Base-by-base conservation (phyloP, 768 basidiomycete genomes). In the Tylopilus sp. region DNA sequence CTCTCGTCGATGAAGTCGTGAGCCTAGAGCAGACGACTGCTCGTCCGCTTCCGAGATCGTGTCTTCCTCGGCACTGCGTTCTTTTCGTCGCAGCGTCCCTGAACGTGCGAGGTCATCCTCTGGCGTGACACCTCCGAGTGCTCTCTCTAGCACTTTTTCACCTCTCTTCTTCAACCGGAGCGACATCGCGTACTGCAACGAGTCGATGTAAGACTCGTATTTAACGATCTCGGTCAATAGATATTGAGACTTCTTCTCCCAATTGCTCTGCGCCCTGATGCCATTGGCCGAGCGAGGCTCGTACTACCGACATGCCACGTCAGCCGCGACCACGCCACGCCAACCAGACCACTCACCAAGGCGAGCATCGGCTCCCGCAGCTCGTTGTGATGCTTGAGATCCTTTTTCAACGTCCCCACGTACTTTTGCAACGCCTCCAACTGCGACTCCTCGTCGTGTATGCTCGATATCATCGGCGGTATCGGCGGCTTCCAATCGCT, bases 401-500 rank as follows among this genome's bases (percentile, higher is more conserved):
- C 96, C 55, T 74, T 78, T 69, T 87, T 87, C 71, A 98, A 71
- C 33, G 75, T 79, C 4, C 71, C 64, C 19, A 92, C 87, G 68
- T 98, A 93, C 67, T 85, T 89, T 63, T 83, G 83, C 36, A 98
- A 71, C 21, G 92, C 88, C 36, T 98, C 95, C 48, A 98, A 72
- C 66, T 99, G 97, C 2, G 83, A 73, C 72, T 99, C 96, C 66
- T 99, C 97, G 61, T 95, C 92, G 41, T 98, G 86, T 25, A 77
- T 76, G 65, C 93, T 97, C 6, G 89, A 74, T 33, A 94, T 84
- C 9, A 85, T 81, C 16, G 96, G 90, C 0, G 89, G 85, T 64
- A 88, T 75, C 1, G 97, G 95, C 7, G 91, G 78, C 65, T 93
- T 95, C 97, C 97, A 99, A 46, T 99, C 97, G 62, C 86, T 89